These are phyloP conservation scores for Panaeolus papilionaceus DNA, from an alignment of 768 basidiomycete genomes.

Conservation along the genomic window DNA sequence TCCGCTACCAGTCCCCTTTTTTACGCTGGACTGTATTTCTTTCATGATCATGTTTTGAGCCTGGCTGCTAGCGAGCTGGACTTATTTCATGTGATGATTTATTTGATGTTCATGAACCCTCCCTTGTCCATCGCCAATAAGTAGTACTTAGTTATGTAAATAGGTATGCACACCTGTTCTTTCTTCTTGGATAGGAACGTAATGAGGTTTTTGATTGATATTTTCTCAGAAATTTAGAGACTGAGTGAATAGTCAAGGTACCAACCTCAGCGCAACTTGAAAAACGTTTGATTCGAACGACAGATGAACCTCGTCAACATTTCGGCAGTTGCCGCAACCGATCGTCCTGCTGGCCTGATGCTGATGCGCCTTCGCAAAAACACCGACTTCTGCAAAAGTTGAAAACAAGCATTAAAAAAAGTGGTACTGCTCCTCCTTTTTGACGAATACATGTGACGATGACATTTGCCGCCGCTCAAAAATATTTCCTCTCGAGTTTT, in stretches of 20 bases:
- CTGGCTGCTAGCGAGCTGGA: slow-evolving; percentile 1
- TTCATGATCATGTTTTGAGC: slow-evolving; percentile 7
- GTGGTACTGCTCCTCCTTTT: background rate
- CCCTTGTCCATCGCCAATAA: background rate
- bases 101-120: slow-evolving; percentile 12
- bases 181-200: slow-evolving; percentile 12
- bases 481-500: no score
- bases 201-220: background rate
- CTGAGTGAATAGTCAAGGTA: background rate
- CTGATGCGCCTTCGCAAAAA: background rate
- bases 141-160: slow-evolving; percentile 7
- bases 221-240: background rate
- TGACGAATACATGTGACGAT: background rate
- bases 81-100: background rate
- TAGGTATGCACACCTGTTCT: background rate
- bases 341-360: background rate
- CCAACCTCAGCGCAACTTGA: no score
- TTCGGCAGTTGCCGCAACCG: background rate
- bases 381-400: background rate
- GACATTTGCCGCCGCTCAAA: background rate
- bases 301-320: background rate
- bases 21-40: slow-evolving; percentile 1
- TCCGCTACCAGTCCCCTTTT: background rate
- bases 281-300: no score
- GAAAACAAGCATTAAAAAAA: background rate